phyloP scores from a whole-genome alignment of 1,284 basidiomycete species.

The Golubevia sp. region DNA sequence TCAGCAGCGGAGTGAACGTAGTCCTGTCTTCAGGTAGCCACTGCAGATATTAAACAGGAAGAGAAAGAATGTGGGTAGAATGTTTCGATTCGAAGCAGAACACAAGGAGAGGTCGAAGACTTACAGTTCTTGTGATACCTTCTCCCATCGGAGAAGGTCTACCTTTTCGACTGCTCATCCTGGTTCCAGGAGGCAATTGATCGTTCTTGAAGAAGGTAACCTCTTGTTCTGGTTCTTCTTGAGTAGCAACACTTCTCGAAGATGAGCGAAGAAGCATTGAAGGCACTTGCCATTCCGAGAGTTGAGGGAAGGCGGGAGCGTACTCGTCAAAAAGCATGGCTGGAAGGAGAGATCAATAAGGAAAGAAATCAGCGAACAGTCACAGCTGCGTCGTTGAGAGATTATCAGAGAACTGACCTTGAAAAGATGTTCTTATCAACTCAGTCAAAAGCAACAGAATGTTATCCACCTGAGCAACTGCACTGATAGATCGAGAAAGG shows the following conservation, averaged over 20 bases:
- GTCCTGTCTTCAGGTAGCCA: constrained; percentile 20
- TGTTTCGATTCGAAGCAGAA: too few species aligned
- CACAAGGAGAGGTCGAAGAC: too few species aligned
- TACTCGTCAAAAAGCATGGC: background rate
- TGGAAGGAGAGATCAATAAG: constrained; percentile 15
- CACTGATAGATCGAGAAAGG: constrained; percentile 19
- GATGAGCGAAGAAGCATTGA: background rate
- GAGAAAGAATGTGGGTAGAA: constrained; percentile 9
- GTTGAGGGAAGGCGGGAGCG: background rate
- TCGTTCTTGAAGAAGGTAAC: too few species aligned
- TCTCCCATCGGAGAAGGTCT: too few species aligned
- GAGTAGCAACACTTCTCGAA: background rate
- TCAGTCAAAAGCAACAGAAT: constrained; percentile 24
- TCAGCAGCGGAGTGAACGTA: constrained; percentile 5
- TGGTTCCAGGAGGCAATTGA: too few species aligned
- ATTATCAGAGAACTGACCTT: constrained; percentile 21
- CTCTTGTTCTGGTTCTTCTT: too few species aligned
- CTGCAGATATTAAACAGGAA: constrained; percentile 21
- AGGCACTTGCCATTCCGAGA: background rate
- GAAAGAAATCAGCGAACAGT: constrained; percentile 15
- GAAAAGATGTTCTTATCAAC: constrained; percentile 17
- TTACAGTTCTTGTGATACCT: too few species aligned
- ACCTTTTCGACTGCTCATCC: too few species aligned
- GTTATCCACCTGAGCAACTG: constrained; percentile 25
- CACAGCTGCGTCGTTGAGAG: too few species aligned